Conservation (phyloP, 257 asterid genomes). For the Perilla frutescens region DNA sequence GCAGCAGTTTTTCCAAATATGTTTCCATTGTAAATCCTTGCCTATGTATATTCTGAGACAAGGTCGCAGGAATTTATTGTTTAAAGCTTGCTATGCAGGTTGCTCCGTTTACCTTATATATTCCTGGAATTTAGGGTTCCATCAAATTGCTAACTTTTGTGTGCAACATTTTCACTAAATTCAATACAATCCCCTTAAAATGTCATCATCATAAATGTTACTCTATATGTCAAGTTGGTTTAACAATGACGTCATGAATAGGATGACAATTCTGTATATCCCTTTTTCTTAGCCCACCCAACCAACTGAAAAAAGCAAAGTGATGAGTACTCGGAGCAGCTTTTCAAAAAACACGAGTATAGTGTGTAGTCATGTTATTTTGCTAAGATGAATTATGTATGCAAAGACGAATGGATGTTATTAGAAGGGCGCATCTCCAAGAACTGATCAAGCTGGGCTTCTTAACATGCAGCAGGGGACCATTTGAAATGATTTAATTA, state of each 20-base stretch:
- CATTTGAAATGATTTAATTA: not conserved
- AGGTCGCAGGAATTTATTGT: slow-evolving; percentile 8
- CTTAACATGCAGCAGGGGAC: not conserved
- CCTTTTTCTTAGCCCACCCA: not conserved
- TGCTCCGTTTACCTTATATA: slow-evolving; percentile 10
- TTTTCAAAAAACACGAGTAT: not conserved
- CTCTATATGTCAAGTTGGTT: not conserved
- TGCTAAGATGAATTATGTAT: slow-evolving; percentile 8
- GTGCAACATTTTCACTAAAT: slow-evolving; percentile 2
- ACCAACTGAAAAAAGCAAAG: not conserved
- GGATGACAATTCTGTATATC: not conserved
- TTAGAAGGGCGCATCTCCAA: not conserved
- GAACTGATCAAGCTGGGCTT: not conserved
- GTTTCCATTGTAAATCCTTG: slow-evolving; percentile 11
- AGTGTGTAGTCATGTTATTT: not conserved
- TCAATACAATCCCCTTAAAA: not conserved
- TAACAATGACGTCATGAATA: not conserved
- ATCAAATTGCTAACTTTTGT: slow-evolving; percentile 9
- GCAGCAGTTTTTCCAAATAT: not conserved
- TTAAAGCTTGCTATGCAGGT: not conserved
- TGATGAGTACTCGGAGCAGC: slow-evolving; percentile 8
- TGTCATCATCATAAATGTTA: not conserved
- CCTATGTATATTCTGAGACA: not conserved
- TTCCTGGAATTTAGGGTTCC: not conserved
- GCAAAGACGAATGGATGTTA: not conserved